Evolutionary conservation across 345 rosid genomes (phyloP).

Genomic region (Jatropha curcas): DNA sequence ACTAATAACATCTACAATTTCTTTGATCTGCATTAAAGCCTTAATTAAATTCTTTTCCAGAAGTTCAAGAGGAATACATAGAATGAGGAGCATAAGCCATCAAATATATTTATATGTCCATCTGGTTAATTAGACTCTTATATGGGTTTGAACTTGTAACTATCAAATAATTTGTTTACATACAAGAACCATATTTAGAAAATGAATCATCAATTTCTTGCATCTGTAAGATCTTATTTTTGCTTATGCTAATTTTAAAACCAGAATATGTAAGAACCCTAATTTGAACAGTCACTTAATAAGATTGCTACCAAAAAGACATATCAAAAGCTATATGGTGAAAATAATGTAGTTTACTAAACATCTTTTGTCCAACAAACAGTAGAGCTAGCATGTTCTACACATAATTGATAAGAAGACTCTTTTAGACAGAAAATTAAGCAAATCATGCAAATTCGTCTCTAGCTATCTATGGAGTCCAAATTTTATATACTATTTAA

Average conservation of each 20-base stretch:
- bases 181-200: no score
- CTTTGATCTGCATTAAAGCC: no score
- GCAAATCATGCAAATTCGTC: slow-evolving; percentile 19
- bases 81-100: no score
- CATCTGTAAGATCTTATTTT: background rate
- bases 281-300: background rate
- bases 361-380: background rate
- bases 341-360: background rate
- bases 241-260: no score
- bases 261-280: slow-evolving; percentile 19
- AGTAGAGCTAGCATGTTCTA: background rate
- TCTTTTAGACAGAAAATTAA: background rate
- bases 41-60: no score
- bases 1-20: no score
- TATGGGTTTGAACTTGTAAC: no score
- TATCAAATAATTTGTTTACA: no score
- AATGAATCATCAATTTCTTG: background rate
- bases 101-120: no score
- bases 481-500: slow-evolving; percentile 4
- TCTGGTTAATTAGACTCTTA: no score
- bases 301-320: background rate
- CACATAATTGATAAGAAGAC: background rate
- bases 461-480: background rate
- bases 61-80: no score
- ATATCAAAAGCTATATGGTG: background rate